Evolutionary conservation across 306 rosid genomes (phyloP).

Genomic region (Lathyrus tuberosus): DNA sequence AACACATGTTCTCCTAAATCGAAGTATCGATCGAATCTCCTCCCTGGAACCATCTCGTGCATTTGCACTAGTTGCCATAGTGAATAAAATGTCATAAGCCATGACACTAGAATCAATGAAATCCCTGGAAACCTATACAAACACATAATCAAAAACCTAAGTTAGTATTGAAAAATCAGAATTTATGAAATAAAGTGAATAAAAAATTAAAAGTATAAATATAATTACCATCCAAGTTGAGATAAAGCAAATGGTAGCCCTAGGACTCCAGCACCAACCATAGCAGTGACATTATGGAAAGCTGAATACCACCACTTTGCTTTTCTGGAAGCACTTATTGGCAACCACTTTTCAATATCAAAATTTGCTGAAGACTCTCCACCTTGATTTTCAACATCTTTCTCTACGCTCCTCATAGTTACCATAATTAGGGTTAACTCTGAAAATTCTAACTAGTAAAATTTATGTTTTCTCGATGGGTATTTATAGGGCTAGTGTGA

Average conservation of each 20-base stretch:
- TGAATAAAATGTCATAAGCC: conserved; percentile 66
- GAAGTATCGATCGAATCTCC: conserved; percentile 63
- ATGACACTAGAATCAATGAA: conserved; percentile 41
- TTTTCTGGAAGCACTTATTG: conserved; percentile 34
- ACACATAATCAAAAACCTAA: background rate
- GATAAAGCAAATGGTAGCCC: conserved; percentile 50
- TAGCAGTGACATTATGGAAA: conserved; percentile 55
- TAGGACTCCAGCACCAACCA: conserved; percentile 55
- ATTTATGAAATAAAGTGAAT: background rate
- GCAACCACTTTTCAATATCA: conserved; percentile 35
- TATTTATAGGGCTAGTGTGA: too few relatives aligned
- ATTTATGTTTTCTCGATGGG: too few relatives aligned
- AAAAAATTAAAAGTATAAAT: background rate
- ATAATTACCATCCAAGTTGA: conserved; percentile 47
- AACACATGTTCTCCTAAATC: conserved; percentile 58
- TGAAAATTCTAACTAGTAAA: too few relatives aligned
- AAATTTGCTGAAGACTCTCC: too few relatives aligned
- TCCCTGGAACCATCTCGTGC: conserved; percentile 60
- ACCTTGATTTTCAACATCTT: too few relatives aligned
- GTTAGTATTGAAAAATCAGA: background rate
- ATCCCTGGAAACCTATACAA: conserved; percentile 56
- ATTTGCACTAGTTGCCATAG: conserved; percentile 61
- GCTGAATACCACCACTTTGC: conserved; percentile 57
- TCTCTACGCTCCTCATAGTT: too few relatives aligned
- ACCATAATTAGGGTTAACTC: too few relatives aligned